Evolutionary conservation across 352 stramenopile species (phyloP), one percentile per base, ranked within the genome.

Genomic region (Globisporangium echinulatum): DNA sequence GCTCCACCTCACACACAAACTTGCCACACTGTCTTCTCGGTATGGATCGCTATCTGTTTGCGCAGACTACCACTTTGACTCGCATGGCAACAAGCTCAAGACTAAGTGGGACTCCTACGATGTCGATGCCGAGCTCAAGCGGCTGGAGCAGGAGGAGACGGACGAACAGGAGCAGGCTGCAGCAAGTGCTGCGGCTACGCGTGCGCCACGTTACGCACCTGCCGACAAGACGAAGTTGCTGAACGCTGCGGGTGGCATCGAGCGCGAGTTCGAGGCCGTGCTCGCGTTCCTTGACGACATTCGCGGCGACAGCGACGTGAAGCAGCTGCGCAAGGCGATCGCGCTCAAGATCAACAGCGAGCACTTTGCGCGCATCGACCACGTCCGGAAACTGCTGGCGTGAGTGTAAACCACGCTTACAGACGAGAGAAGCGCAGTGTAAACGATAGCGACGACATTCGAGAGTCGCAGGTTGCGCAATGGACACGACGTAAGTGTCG

Each of bases 11-110:
- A 33, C 25, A 33, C 25, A 33, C 2, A 33, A 3, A 3, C 25
- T 33, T 33, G 25, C 25, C 25, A 33, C 25, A 2, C 25, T 33
- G 1, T 33, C 25, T 33, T 33, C 25, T 33, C 25, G 25, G 25
- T 33, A 33, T 33, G 25, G 25, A 3, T 33, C 25, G 25, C 25
- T 33, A 33, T 33, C 25, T 33, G 25, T 33, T 33, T 54, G 13
- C 63, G 39, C 36, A 94, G 84, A 91, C 63, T 94, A 94, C 64
- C 84, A 92, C 56, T 92, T 94, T 38, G 82, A 94, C 63, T 94
- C 82, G 37, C 54, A 89, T 5, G 84, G 84, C 56, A 92, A 90
- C 68, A 94, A 94, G 61, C 76, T 94, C 58, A 90, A 90, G 67
- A 92, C 82, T 37, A 92, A 94, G 60, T 92, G 84, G 84, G 84